Evolutionary conservation across 345 rosid species (phyloP), one percentile per base, ranked within the genome.

Genomic region (Euphorbia peplus): DNA sequence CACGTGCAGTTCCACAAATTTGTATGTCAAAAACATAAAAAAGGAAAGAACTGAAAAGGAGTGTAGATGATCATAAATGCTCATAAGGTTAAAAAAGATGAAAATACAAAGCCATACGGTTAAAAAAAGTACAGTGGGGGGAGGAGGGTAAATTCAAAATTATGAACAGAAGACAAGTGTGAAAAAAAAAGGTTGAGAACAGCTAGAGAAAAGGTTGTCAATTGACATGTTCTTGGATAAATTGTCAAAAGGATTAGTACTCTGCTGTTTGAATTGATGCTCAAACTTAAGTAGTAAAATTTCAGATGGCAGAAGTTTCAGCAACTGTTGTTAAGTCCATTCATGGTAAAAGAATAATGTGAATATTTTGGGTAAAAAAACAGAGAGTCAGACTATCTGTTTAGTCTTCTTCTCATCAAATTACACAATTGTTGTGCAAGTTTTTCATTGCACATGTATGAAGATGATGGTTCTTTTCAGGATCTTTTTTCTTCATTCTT

Each of bases 201-300:
- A 74, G 77, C 77, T 58, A 60, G 41, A 21, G 29, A 47, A n/a
- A n/a, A 62, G 29, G 47, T 16, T 58, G 58, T 60, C 29, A 22
- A 14, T 70, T 53, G 53, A 48, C 51, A 69, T 46, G 7, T 54
- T 64, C 50, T 41, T 32, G 19, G 53, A 69, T 71, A 47, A 60
- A 63, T 72, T 64, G 78, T 68, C 78, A 74, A 76, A 47, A 61
- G 19, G 26, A 46, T 75, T 14, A 70, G 76, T 44, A 67, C 82
- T 46, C 69, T 39, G 21, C 53, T 71, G 66, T 62, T 69, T 52
- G 46, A 32, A 30, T 42, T 46, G 50, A 22, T 42, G 58, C 65
- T 67, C 70, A 67, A 64, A 42, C 60, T 68, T 19, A 60, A 73
- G 15, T n/a, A 58, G 54, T 39, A 41, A 55, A 50, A 5, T 37